phyloP scores from a whole-genome alignment of 2,329 filamentous ascomycete species.

The Neoscytalidium dimidiatum region DNA sequence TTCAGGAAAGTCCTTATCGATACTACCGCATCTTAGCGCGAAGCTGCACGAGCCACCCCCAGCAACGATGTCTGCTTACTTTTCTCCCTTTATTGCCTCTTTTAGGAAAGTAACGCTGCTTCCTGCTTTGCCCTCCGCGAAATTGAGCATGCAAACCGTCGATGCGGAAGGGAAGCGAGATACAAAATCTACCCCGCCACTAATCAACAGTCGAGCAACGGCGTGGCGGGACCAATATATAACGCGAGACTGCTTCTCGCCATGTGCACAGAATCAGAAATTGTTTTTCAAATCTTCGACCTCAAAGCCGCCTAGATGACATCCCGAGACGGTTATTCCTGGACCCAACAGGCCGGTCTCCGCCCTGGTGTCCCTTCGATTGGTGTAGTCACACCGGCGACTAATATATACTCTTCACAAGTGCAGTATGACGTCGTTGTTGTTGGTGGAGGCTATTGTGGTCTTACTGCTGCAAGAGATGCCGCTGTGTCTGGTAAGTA shows the following conservation, averaged over 20 bases:
- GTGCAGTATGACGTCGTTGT: constrained; percentile 28
- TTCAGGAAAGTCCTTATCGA: constrained; percentile 18
- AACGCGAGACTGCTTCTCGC: not conserved
- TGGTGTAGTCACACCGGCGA: constrained; percentile 24
- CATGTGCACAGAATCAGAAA: not conserved
- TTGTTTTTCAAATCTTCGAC: not conserved
- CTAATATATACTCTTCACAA: constrained; percentile 22
- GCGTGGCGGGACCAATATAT: not conserved
- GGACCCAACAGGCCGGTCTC: constrained; percentile 26
- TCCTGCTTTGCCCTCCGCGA: not conserved
- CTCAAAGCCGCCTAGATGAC: constrained; percentile 19
- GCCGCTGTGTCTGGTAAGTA: constrained; percentile 26
- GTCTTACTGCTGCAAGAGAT: constrained; percentile 30
- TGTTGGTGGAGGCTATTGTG: constrained; percentile 30
- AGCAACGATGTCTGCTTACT: not conserved
- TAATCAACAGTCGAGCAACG: too few relatives aligned
- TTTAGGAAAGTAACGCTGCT: not conserved
- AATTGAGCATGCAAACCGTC: too few relatives aligned
- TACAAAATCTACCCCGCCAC: too few relatives aligned
- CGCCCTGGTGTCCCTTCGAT: constrained; percentile 26
- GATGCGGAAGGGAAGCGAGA: too few relatives aligned
- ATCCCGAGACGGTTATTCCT: constrained; percentile 28
- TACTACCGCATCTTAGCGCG: not conserved
- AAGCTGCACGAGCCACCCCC: not conserved
- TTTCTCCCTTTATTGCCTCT: not conserved